Base-by-base conservation (phyloP, 2,329 filamentous ascomycete genomes). In the Cladophialophora immunda region DNA sequence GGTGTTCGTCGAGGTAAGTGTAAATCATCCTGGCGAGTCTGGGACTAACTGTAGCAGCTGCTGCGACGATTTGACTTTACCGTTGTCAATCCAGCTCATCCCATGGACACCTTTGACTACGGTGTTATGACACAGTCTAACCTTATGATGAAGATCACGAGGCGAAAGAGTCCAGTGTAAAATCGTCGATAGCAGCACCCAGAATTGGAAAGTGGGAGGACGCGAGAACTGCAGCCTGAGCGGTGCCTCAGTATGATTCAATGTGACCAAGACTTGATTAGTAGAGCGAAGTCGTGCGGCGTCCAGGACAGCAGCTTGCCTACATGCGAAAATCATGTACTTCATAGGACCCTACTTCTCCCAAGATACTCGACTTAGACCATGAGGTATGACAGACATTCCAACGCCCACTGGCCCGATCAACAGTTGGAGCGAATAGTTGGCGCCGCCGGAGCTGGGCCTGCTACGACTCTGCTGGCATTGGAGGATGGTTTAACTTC, bases 71-170 rank as follows among this genome's bases (percentile, higher is more conserved):
- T 50, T 13, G 45, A 50, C 45, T 50, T 50, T 50, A 25, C 45
- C 11, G 45, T 50, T 3, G 45, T 50, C 45, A 50, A 50, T 25
- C 45, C 45, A 25, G 45, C 45, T 13, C 45, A 50, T 50, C 45
- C 45, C 13, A 50, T 50, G 45, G 19, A 50, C 45, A 50, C 45
- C 19, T 50, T 50, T 50, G 45, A 50, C 45, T 50, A 50, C 45
- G 19, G 45, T 8, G 45, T 50, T 11, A 50, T 50, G 45, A 50
- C 45, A 4, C 45, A 50, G 9, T 50, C 9, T 7, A 50, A 50
- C 45, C 45, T 50, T 19, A 50, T 50, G 22, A 22, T 50, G 45
- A 50, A 25, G 45, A 50, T 50, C 19, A 50, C 45, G 9, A 50
- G 15, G 45, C 45, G 45, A 4, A 25, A 50, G 19, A 50, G 19